Conservation (phyloP, 768 basidiomycete species). For the Mycena crocata region DNA sequence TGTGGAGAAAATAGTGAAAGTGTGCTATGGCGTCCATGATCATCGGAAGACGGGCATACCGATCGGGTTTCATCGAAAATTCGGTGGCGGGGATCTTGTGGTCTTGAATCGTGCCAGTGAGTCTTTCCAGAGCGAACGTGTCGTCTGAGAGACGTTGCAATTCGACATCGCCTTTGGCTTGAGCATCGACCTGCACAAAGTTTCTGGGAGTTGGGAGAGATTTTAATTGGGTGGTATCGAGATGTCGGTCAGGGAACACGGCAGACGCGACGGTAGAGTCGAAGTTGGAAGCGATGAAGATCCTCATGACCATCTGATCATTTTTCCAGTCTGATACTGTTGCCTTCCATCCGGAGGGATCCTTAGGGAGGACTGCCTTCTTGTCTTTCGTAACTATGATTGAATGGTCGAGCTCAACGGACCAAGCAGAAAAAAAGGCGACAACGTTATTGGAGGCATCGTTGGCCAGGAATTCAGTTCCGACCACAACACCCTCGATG, state of each 20-base stretch:
- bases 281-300: background rate
- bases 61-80: background rate
- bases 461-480: constrained; percentile 11
- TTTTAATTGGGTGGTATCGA: background rate
- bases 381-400: background rate
- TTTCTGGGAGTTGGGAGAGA: background rate
- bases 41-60: background rate
- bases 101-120: background rate
- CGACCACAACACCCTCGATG: constrained; percentile 14
- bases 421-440: background rate
- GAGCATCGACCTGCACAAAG: background rate
- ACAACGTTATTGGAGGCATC: background rate
- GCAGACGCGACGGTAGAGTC: background rate
- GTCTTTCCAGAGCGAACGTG: background rate
- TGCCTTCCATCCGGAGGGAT: background rate
- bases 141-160: background rate
- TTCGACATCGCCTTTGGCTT: background rate
- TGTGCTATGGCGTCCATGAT: constrained; percentile 6
- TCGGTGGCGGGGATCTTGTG: background rate
- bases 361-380: background rate
- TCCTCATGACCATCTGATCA: background rate
- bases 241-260: background rate
- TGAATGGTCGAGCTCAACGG: background rate
- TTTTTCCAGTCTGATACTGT: constrained; percentile 7
- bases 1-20: constrained; percentile 18